A percentile compares a stretch with the other conserved stretches of the same genome.
Conservation (phyloP, 495 filamentous ascomycete genomes). For the Talaromyces borbonicus region DNA sequence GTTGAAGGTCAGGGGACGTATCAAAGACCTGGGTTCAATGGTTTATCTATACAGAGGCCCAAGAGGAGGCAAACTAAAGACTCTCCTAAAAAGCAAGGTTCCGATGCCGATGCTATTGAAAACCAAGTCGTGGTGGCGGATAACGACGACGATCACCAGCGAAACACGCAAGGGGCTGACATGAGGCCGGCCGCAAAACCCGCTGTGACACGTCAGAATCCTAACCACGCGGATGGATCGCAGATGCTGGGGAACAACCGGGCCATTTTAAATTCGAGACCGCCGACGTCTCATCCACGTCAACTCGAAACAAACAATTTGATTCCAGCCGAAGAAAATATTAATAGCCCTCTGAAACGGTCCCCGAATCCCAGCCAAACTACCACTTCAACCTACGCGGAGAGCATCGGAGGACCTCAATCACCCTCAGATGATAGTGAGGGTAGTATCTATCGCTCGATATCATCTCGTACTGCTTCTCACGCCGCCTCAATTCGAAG, state of each 20-base stretch:
- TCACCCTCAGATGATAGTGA: slow-evolving; percentile 31
- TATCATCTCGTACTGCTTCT: slow-evolving; percentile 19
- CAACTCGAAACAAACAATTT: background rate
- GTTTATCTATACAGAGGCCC: slow-evolving; percentile 22
- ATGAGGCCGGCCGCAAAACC: slow-evolving; percentile 7
- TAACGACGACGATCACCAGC: slow-evolving; percentile 12
- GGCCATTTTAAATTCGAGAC: slow-evolving; percentile 7
- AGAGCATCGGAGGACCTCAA: slow-evolving; percentile 10
- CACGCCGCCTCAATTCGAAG: slow-evolving; percentile 15
- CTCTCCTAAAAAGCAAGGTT: slow-evolving; percentile 11
- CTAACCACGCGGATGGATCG: slow-evolving; percentile 11
- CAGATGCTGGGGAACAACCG: background rate
- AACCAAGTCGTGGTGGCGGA: background rate
- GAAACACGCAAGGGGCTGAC: slow-evolving; percentile 22
- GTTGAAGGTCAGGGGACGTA: slow-evolving; percentile 30
- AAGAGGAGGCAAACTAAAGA: slow-evolving; percentile 25
- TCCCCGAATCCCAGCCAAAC: slow-evolving; percentile 3
- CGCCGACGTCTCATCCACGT: slow-evolving; percentile 8
- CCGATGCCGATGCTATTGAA: background rate
- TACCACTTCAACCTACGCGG: slow-evolving; percentile 6
- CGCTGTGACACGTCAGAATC: slow-evolving; percentile 15
- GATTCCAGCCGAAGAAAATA: background rate
- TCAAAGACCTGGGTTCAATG: slow-evolving; percentile 23
- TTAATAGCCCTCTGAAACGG: background rate
- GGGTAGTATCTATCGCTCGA: slow-evolving; percentile 18